Base-by-base conservation (phyloP, 1,284 basidiomycete species). In the Rhizoctonia solani region DNA sequence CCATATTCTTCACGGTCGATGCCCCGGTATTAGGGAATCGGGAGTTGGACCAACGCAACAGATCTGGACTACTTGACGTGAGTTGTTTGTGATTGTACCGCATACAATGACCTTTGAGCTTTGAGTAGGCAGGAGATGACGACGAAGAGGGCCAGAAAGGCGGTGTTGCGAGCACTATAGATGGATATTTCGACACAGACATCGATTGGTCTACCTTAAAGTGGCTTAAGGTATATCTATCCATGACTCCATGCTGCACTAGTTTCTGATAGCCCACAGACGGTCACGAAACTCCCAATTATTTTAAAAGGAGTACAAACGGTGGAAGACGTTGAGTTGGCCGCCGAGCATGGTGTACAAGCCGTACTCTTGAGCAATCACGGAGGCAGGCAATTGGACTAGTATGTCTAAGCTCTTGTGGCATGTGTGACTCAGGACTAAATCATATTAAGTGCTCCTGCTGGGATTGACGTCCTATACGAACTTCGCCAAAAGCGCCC, bases 301-400 rank as follows among this genome's bases (percentile, higher is more conserved):
- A 78, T 81, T 66, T 75, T 82, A 67, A 81, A 81, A 71, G 82
- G 81, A 37, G 75, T 83, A 11, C 82, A 83, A 73, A 76, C 76
- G 19, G 77, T 83, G 16, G 82, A 81, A 27, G 70, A 71, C 53
- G 81, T 81, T 13, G 79, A 79, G 67, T 71, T 80, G 4, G 82
- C 82, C 9, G 77, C 76, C 3, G 68, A 82, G 68, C 75, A 79
- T 53, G 83, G 83, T 6, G 81, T 81, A 0, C 74, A 80, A 9
- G 83, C 81, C 13, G 80, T 84, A 1, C 77, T 83, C 8, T 72
- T 67, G 6, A 77, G 76, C 14, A 83, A 83, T 70, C 82, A 83
- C 71, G 82, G 82, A 13, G 83, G 76, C 6, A 74, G 79, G 68
- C 74, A 75, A 39, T 72, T 75, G 50, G 77, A 80, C 72, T 79